Conservation (phyloP, 805 yeast genomes). For the Barnettozyma sucrosica region DNA sequence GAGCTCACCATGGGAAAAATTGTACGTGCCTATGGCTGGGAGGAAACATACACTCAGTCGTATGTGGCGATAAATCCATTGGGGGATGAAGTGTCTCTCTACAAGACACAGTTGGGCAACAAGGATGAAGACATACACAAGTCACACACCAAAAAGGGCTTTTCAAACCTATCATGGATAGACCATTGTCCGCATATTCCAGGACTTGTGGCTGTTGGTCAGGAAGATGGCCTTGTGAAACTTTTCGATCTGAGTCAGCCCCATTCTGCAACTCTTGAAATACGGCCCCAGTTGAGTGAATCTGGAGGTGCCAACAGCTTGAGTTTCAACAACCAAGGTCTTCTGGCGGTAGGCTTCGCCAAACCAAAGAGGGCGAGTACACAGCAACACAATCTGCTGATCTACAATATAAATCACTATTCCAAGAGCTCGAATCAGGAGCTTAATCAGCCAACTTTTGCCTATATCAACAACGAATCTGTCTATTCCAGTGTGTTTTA, state of each 20-base stretch:
- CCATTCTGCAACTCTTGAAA: slow-evolving; percentile 19
- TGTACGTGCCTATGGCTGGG: slow-evolving; percentile 25
- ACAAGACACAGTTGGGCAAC: slow-evolving; percentile 40
- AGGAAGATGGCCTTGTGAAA: slow-evolving; percentile 59
- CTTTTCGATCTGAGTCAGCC: slow-evolving; percentile 50
- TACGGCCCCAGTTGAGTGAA: slow-evolving; percentile 29
- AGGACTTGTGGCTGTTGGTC: slow-evolving; percentile 71
- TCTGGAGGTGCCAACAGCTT: slow-evolving; percentile 71
- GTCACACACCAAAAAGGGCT: slow-evolving; percentile 51
- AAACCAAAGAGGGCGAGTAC: slow-evolving; percentile 42
- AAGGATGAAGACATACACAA: slow-evolving; percentile 45
- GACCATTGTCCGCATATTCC: slow-evolving; percentile 49
- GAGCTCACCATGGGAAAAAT: slow-evolving; percentile 23
- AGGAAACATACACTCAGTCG: slow-evolving; percentile 18
- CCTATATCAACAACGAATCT: slow-evolving; percentile 68
- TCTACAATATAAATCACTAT: slow-evolving; percentile 73
- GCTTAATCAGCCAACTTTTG: slow-evolving; percentile 46
- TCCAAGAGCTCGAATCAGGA: slow-evolving; percentile 43
- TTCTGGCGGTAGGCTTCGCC: slow-evolving; percentile 75
- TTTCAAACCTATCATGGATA: slow-evolving; percentile 61
- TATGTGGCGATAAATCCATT: slow-evolving; percentile 47
- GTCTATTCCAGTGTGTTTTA: slow-evolving; percentile 63
- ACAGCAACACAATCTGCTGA: slow-evolving; percentile 49
- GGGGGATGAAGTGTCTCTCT: slow-evolving; percentile 72
- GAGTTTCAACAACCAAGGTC: slow-evolving; percentile 57